Percentiles rank a stretch among this genome's conserved stretches.
phyloP scores from a whole-genome alignment of 2,329 filamentous ascomycete genomes.

The Ascochyta fabae region DNA sequence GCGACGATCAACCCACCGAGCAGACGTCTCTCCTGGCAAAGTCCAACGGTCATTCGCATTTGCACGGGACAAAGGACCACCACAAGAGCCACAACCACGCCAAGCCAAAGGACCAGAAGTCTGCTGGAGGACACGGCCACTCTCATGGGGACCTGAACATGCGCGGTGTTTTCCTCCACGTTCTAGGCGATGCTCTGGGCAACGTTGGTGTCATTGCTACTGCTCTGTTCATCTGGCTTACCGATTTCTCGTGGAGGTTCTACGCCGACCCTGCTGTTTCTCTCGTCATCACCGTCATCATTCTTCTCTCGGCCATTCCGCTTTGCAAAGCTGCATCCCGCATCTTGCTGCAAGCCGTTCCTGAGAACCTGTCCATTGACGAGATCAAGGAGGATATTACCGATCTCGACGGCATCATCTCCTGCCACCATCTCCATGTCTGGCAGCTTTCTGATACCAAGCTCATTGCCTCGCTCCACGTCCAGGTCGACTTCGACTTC shows the following conservation, averaged over 20 bases:
- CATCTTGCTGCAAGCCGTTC: slow-evolving; percentile 92
- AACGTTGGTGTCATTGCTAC: slow-evolving; percentile 86
- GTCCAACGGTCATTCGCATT: slow-evolving; percentile 18
- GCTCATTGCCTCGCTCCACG: slow-evolving; percentile 89
- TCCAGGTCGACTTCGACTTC: slow-evolving; percentile 90
- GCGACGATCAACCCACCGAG: slow-evolving; percentile 58
- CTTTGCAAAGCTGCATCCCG: slow-evolving; percentile 81
- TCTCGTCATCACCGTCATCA: slow-evolving; percentile 85
- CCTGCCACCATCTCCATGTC: slow-evolving; percentile 94
- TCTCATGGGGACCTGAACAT: slow-evolving; percentile 92
- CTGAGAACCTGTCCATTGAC: slow-evolving; percentile 83
- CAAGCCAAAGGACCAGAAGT: slow-evolving; percentile 69
- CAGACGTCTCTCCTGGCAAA: slow-evolving; percentile 46
- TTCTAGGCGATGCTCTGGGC: slow-evolving; percentile 82
- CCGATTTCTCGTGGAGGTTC: slow-evolving; percentile 77
- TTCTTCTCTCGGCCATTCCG: slow-evolving; percentile 75
- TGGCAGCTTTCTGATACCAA: slow-evolving; percentile 98
- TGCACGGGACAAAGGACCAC: slow-evolving; percentile 30
- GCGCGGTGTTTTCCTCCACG: slow-evolving; percentile 74
- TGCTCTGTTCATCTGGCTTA: slow-evolving; percentile 90
- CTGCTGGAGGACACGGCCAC: slow-evolving; percentile 70
- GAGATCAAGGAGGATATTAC: slow-evolving; percentile 94
- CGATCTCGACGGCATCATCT: slow-evolving; percentile 80
- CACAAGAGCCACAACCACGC: slow-evolving; percentile 83
- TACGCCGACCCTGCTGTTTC: slow-evolving; percentile 94